Evolutionary conservation across 2,329 filamentous ascomycete genomes (phyloP), one percentile per base, ranked within the genome.

Genomic region (Ceratocystis lukuohia): DNA sequence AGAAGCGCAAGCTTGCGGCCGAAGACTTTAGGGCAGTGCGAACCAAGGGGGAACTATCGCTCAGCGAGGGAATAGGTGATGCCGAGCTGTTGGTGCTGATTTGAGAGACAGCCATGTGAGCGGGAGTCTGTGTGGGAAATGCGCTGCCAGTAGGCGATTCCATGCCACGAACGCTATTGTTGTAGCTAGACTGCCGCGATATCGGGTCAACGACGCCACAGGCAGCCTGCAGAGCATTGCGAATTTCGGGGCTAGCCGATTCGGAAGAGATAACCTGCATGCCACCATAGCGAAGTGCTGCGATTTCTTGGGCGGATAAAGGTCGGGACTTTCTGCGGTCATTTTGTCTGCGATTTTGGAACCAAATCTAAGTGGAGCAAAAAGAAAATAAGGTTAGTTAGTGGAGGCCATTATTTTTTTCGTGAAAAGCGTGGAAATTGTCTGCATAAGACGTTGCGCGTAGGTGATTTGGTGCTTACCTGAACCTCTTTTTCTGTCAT

Each of bases 401-500:
- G 30, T 41, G 37, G 37, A 41, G 37, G 37, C 37, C 8, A 25
- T 53, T 25, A 25, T 4, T 25, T 22, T 20, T 53, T 28, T 53
- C 15, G 48, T 25, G 22, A 28, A 10, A 25, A 53, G 20, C 48
- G 12, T 2, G 10, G 22, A 10, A 12, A 25, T 1, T 1, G 25
- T 5, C 20, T 5, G 48, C 48, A 25, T 28, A 25, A 2, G 5
- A 28, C 5, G 25, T 10, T 28, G 48, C 48, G 48, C 48, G 20
- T 12, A 53, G 22, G 25, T 5, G 61, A 76, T 25, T 53, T 53
- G 48, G 48, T 28, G 48, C 87, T 76, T 78, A 96, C 93, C 85
- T 96, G 93, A 46, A 96, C 91, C 79, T 96, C 92, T 76, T 96
- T 96, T 78, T 96, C 92, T 70, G 89, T 93, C 69, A 97, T 81